A percentile compares a stretch with the other conserved stretches of the same genome.
These are phyloP conservation scores for Malus hybrid DNA, from an alignment of 331 rosid genomes.

Conservation along the genomic window DNA sequence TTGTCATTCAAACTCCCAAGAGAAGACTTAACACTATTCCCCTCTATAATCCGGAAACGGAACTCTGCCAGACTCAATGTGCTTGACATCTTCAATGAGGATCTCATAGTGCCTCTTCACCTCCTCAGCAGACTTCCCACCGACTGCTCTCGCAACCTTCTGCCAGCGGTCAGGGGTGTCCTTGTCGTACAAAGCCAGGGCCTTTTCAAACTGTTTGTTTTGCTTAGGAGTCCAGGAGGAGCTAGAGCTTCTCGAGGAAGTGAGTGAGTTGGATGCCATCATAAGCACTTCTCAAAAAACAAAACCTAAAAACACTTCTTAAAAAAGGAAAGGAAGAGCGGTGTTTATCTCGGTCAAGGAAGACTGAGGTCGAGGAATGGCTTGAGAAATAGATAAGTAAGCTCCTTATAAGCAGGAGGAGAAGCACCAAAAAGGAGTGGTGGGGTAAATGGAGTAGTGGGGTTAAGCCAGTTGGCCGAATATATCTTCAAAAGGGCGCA, in stretches of 20 bases:
- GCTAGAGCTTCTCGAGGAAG: constrained; percentile 13
- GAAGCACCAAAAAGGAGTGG: background rate
- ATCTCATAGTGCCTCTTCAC: constrained; percentile 64
- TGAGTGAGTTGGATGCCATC: constrained; percentile 43
- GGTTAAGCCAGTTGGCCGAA: constrained; percentile 38
- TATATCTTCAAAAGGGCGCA: constrained; percentile 49
- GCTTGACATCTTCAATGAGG: constrained; percentile 56
- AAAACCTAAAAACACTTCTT: background rate
- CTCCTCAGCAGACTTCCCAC: constrained; percentile 67
- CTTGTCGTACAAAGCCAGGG: constrained; percentile 63
- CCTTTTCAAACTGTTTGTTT: constrained; percentile 66
- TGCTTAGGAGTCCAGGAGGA: constrained; percentile 67
- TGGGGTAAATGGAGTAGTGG: constrained; percentile 22
- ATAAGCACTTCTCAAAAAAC: background rate
- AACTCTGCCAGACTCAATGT: constrained; percentile 61
- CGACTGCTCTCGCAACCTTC: constrained; percentile 55
- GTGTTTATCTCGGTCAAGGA: background rate
- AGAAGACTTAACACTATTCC: background rate
- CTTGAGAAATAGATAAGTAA: constrained; percentile 10
- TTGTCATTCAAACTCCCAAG: background rate
- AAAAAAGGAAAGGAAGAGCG: background rate
- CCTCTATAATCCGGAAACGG: constrained; percentile 59
- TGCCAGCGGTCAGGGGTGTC: constrained; percentile 89
- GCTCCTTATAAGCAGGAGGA: constrained; percentile 50
- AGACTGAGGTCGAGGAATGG: constrained; percentile 23